Base-by-base conservation (phyloP, 257 asterid genomes). In the Lycium ferocissimum region DNA sequence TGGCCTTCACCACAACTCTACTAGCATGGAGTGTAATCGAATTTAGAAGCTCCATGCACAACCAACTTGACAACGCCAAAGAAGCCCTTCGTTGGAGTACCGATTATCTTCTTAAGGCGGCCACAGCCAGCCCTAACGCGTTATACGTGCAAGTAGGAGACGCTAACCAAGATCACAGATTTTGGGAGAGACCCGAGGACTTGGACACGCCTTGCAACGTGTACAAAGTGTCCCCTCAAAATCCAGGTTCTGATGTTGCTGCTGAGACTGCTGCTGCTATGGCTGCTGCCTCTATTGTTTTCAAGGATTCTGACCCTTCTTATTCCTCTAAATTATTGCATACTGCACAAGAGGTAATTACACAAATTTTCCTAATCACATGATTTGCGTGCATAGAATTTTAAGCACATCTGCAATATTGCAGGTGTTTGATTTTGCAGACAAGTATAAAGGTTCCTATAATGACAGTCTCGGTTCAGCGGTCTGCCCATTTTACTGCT, bases 201-300 rank as follows among this genome's bases (percentile, higher is more conserved):
- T 94, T 95, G 98, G 98, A 95, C 89, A 94, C 97, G 0, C 66
- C 92, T 1, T 92, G 99, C 7, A 91, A 65, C 9, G 98, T 88
- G 15, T 95, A 92, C 87, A 92, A 91, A 78, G 94, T 95, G 14
- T 82, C 94, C 6, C 40, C 96, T 38, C 93, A 92, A 71, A 93
- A 90, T 72, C 98, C 98, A 1, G 99, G 98, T 1, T 94, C 99
- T 0, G 98, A 93, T 69, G 97, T 95, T 9, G 98, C 98, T 38
- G 99, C 95, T 15, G 99, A 94, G 86, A 95, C 98, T 0, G 97
- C 98, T 8, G 99, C 98, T 5, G 98, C 98, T 14, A 69, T 95
- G 65, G 98, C 99, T 5, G 98, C 98, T 1, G 94, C 95, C 83
- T 95, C 99, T 9, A 90, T 95, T 17, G 97, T 92, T 11, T 94